phyloP scores from a whole-genome alignment of 2,329 filamentous ascomycete species.

The Cercospora sp. region DNA sequence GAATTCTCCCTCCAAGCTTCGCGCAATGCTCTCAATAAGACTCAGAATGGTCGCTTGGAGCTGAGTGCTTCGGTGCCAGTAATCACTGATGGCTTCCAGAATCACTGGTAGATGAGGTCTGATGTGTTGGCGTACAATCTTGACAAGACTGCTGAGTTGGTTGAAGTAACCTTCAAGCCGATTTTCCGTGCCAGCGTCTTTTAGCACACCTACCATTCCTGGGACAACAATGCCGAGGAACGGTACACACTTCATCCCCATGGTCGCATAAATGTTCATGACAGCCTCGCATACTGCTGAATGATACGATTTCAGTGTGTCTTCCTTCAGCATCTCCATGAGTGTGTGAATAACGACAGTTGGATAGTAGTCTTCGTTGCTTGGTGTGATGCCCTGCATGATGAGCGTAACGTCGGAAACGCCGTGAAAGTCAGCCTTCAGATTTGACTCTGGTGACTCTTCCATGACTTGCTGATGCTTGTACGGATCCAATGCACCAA shows the following conservation, averaged over 20 bases:
- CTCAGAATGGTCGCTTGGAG: conserved; percentile 89
- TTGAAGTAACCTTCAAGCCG: conserved; percentile 92
- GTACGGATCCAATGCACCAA: conserved; percentile 93
- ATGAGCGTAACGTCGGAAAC: conserved; percentile 94
- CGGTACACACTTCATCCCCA: conserved; percentile 92
- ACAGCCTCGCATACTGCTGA: conserved; percentile 94
- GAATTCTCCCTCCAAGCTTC: conserved; percentile 94
- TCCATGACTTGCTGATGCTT: conserved; percentile 95
- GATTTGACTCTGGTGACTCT: conserved; percentile 77
- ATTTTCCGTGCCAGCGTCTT: conserved; percentile 67
- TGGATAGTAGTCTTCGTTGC: conserved; percentile 96
- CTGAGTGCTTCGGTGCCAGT: conserved; percentile 78
- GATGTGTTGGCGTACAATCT: conserved; percentile 95
- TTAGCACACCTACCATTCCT: conserved; percentile 86
- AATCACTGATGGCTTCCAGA: conserved; percentile 81
- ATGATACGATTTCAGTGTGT: conserved; percentile 85
- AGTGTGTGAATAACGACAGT: conserved; percentile 97
- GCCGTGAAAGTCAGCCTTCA: conserved; percentile 63
- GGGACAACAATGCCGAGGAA: conserved; percentile 94
- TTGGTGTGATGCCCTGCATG: conserved; percentile 95
- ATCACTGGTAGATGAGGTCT: conserved; percentile 86
- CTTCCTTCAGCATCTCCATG: conserved; percentile 86
- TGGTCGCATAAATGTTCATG: conserved; percentile 96
- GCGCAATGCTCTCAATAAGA: conserved; percentile 88
- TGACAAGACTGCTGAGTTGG: conserved; percentile 87